A percentile compares a stretch with the other conserved stretches of the same genome.
Conservation (phyloP, 2,329 filamentous ascomycete species). For the Conoideocrella luteorostrata region DNA sequence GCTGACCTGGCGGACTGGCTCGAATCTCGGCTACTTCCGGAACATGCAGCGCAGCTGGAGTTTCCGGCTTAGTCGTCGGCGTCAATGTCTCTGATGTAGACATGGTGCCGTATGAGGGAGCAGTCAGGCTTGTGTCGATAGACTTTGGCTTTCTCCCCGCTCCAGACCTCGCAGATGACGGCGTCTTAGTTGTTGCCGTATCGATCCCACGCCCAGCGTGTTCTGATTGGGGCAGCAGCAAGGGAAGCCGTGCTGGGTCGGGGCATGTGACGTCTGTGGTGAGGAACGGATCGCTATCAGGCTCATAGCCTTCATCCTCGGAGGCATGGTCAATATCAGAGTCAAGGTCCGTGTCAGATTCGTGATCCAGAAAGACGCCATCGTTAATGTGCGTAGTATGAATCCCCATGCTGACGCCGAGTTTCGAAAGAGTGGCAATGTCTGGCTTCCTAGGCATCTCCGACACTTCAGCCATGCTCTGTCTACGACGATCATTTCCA, state of each 20-base stretch:
- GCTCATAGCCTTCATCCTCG: constrained; percentile 23
- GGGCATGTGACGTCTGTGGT: constrained; percentile 18
- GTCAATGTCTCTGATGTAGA: constrained; percentile 17
- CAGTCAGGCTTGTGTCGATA: constrained; percentile 9
- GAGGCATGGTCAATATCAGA: constrained; percentile 25
- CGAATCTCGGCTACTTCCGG: constrained; percentile 8
- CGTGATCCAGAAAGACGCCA: constrained; percentile 45
- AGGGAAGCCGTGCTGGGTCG: constrained; percentile 15
- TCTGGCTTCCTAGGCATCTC: constrained; percentile 57
- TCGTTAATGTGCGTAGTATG: constrained; percentile 66
- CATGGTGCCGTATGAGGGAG: constrained; percentile 27
- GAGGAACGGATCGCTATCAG: constrained; percentile 21
- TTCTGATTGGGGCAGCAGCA: constrained; percentile 10
- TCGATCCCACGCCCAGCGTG: neutral
- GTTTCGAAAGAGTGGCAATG: constrained; percentile 41
- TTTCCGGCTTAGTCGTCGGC: constrained; percentile 2
- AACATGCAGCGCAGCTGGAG: constrained; percentile 8
- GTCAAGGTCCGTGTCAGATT: constrained; percentile 24
- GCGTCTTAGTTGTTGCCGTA: neutral
- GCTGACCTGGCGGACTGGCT: constrained; percentile 1
- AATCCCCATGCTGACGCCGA: constrained; percentile 66
- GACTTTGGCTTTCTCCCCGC: constrained; percentile 11
- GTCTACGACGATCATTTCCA: constrained; percentile 24
- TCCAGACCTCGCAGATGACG: constrained; percentile 13
- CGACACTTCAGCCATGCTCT: constrained; percentile 52